Evolutionary conservation across 2,329 filamentous ascomycete species (phyloP), one percentile per base, ranked within the genome.

Genomic region (Gaeumannomyces tritici): DNA sequence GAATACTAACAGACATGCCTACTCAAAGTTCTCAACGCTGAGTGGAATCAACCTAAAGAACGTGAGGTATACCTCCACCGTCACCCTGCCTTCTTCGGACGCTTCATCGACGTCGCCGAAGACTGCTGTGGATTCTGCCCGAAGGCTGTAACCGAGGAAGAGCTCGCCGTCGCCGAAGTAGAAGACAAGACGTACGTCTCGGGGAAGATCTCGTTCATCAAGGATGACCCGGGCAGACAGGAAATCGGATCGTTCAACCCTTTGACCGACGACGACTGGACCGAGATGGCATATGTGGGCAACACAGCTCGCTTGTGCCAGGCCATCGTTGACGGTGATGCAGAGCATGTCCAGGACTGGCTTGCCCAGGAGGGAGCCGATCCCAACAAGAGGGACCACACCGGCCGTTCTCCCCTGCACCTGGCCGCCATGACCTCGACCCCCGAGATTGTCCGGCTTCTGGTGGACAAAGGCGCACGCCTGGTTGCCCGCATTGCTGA

Each of bases 51-150:
- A 65, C 79, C 83, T 1, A 86, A 90, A 64, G 87, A 91, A 55
- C 83, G 91, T n/a, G 79, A 87, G 29, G 87, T 93, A 1, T 85
- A 90, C 65, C 78, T 96, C 6, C 91, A 96, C 74, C 84, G 91
- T 2, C 91, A 96, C 69, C 91, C 91, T 3, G 90, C 89, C 15
- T 96, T 96, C 72, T 93, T 96, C 68, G 91, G 91, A 0, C 82
- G 85, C 33, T 85, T 88, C 6, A 78, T 87, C 62, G 88, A 95
- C 73, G 83, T 95, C 9, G 83, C 93, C 62, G 77, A 85, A 33
- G 91, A 96, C 70, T 96, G 91, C 72, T 96, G 91, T 70, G 90
- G 90, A 13, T 86, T 78, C 66, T 96, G 91, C 66, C 91, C 91
- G 0, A 74, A 81, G 57, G 84, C 91, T 0, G 72, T 78, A 5